Evolutionary conservation across 78 protist species (phyloP).

Genomic region (Chrysochromulina parva): DNA sequence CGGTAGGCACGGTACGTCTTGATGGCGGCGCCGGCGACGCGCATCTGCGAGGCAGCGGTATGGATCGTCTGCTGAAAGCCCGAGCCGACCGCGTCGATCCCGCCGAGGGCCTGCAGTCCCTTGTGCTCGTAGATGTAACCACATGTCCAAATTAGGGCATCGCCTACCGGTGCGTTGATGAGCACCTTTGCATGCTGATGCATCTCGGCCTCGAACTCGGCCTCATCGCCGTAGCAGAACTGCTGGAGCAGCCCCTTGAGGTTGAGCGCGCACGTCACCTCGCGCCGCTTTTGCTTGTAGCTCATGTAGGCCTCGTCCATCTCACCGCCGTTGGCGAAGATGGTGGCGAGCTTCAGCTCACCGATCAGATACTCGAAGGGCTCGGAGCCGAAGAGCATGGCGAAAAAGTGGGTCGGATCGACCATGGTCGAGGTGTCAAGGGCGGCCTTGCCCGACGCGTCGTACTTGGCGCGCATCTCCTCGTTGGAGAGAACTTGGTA

Average conservation of each 20-base stretch:
- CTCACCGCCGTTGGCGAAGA: neutral
- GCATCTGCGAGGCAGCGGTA: neutral
- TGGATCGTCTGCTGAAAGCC: no score
- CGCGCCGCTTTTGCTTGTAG: neutral
- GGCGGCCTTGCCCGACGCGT: neutral
- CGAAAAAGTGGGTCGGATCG: slow-evolving; percentile 1
- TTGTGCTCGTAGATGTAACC: slow-evolving; percentile 19
- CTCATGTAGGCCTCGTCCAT: neutral
- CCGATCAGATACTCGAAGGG: slow-evolving; percentile 3
- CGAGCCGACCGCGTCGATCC: neutral
- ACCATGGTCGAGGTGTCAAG: neutral
- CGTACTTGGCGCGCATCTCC: slow-evolving; percentile 28
- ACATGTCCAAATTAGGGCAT: neutral
- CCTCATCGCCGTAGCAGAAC: neutral
- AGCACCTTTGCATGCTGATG: neutral
- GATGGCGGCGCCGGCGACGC: neutral
- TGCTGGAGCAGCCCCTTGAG: neutral
- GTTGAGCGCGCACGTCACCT: neutral
- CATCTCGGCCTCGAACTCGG: neutral
- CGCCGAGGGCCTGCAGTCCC: neutral
- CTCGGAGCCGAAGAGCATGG: slow-evolving; percentile 16
- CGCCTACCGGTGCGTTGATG: neutral
- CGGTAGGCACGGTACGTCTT: neutral
- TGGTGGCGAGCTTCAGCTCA: neutral
- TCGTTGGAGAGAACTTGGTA: neutral